Evolutionary conservation across 1,139 yeast genomes (phyloP).

Genomic region (Sugiyamaella japonica): DNA sequence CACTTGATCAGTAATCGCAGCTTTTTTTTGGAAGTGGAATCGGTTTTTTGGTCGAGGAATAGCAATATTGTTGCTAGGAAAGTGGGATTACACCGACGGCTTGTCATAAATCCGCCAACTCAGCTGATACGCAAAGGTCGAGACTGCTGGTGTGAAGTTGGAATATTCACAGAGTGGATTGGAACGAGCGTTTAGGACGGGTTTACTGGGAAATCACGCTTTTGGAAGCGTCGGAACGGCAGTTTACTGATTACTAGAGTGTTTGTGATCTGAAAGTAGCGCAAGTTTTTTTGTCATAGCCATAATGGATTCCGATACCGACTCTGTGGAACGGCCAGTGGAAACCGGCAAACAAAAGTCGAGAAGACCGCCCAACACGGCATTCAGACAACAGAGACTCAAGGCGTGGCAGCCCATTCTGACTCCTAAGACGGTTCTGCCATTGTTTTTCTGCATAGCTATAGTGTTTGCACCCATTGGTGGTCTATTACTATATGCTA

Average conservation of each 20-base stretch:
- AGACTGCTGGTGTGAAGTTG: too few species aligned
- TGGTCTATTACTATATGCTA: conserved; percentile 83
- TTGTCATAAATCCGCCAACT: too few species aligned
- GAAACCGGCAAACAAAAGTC: conserved; percentile 35
- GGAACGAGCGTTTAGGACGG: too few species aligned
- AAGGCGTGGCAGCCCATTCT: conserved; percentile 71
- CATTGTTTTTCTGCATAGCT: conserved; percentile 72
- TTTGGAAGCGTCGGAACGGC: too few species aligned
- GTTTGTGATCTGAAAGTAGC: too few species aligned
- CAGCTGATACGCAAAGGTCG: too few species aligned
- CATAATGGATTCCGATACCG: conserved; percentile 14
- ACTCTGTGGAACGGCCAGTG: conserved; percentile 13
- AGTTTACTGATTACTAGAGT: too few species aligned
- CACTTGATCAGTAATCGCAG: neutral
- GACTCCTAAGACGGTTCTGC: conserved; percentile 87
- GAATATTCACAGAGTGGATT: too few species aligned
- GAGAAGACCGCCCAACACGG: conserved; percentile 46
- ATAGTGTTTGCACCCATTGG: conserved; percentile 89
- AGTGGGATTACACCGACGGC: too few species aligned
- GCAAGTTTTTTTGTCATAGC: neutral
- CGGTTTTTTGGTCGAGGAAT: too few species aligned
- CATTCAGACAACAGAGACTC: conserved; percentile 49
- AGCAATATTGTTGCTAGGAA: too few species aligned
- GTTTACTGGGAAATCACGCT: too few species aligned
- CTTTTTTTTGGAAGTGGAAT: neutral